Conservation (phyloP, 108 stramenopile genomes). For the Craspedostauros australis region DNA sequence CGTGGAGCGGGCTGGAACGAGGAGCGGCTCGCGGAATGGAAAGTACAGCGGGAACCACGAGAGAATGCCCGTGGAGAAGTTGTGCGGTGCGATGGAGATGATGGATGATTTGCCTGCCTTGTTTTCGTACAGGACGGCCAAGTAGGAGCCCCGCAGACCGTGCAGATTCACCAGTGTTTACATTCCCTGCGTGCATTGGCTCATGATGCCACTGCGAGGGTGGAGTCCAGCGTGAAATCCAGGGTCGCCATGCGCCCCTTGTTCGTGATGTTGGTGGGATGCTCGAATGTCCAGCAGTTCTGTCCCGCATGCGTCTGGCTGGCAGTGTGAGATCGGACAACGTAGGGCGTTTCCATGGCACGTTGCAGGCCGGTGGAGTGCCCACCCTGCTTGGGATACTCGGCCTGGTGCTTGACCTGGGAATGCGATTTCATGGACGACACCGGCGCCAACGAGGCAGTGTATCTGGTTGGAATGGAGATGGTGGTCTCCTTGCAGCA, state of each 20-base stretch:
- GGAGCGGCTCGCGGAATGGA: conserved; percentile 78
- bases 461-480: conserved; percentile 82
- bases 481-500: conserved; percentile 65
- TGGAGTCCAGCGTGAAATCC: conserved; percentile 46
- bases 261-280: conserved; percentile 45
- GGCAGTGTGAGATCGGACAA: conserved; percentile 92
- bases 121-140: conserved; percentile 79
- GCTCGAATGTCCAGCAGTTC: conserved; percentile 83
- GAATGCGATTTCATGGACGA: conserved; percentile 81
- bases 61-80: conserved; percentile 93
- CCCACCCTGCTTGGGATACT: conserved; percentile 37
- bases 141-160: conserved; percentile 94
- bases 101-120: no score
- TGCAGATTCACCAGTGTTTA: no score
- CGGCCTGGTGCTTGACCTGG: conserved; percentile 68
- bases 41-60: conserved; percentile 96
- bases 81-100: conserved; percentile 88
- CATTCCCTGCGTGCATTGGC: no score
- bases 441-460: conserved; percentile 87
- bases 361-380: conserved; percentile 54
- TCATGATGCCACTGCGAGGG: conserved; percentile 33
- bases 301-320: conserved; percentile 76
- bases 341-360: conserved; percentile 92
- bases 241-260: conserved; percentile 23
- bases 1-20: conserved; percentile 50